Evolutionary conservation across 2,329 filamentous ascomycete genomes (phyloP), one percentile per base, ranked within the genome.

Genomic region (Pyrenophora graminea): DNA sequence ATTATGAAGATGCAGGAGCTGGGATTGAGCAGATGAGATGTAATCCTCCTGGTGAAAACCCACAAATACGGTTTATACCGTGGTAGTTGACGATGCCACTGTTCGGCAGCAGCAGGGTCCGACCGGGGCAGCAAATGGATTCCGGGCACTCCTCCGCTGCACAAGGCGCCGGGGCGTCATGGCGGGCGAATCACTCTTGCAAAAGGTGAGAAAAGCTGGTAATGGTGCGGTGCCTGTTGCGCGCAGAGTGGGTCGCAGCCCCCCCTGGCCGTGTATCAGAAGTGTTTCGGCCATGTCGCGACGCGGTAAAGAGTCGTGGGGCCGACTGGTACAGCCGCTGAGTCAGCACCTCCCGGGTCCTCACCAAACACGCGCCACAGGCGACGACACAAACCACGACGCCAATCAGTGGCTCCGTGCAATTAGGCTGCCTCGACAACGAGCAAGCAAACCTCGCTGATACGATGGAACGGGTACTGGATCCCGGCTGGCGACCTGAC

Each of bases 211-310:
- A 58, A 54, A 54, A 53, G 34, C 44, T 56, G 41, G 39, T 54
- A 50, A 61, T 66, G 63, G 63, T 63, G 63, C 60, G 60, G 63
- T 53, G 52, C 45, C 45, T 30, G 53, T 54, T 59, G 56, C 56
- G 60, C 56, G 55, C 52, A 51, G 48, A 51, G 58, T 49, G 61
- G 45, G 50, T 51, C 58, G 55, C 48, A 51, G 48, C 34, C 43
- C 39, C 55, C 50, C 58, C 61, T 64, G 59, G 45, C 44, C 18
- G 42, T 55, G 63, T 66, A 52, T 63, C 58, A 64, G 52, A 48
- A 58, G 57, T 54, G 63, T 66, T 64, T 64, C 61, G 61, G 47
- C 25, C 54, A 39, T 51, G 61, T 66, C 62, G 60, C 62, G 55
- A 56, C 46, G 55, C 58, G 50, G 45, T 40, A 48, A 48, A 48